Evolutionary conservation across 805 yeast genomes (phyloP).

Genomic region (Starmerella vitae): DNA sequence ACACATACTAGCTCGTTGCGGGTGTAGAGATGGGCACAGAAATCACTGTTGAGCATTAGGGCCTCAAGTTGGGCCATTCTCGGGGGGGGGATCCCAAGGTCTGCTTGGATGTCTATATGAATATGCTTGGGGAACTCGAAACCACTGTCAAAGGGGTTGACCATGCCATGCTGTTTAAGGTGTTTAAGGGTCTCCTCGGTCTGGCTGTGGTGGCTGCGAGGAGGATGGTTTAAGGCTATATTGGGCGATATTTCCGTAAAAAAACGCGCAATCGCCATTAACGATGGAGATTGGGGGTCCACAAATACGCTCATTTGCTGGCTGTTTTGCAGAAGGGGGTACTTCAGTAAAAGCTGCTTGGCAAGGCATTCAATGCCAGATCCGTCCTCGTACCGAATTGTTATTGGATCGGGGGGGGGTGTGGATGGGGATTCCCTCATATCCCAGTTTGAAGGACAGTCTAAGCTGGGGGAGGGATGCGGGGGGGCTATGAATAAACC

Average conservation of each 20-base stretch:
- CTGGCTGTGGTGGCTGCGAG: background rate
- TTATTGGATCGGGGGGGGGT: background rate
- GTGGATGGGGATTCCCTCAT: background rate
- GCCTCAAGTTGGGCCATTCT: constrained; percentile 4
- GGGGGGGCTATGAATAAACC: no score
- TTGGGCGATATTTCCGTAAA: constrained; percentile 5
- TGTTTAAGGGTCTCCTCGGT: background rate
- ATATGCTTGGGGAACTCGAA: constrained; percentile 6
- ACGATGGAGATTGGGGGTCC: background rate
- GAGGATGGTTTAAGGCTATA: background rate
- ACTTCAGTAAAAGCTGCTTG: constrained; percentile 2
- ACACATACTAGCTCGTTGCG: constrained; percentile 55
- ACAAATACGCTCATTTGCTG: constrained; percentile 1
- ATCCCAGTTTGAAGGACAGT: background rate
- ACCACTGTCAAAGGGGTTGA: constrained; percentile 9
- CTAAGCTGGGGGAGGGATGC: no score
- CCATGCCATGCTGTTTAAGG: constrained; percentile 3
- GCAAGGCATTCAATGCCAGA: background rate
- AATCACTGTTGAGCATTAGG: constrained; percentile 37
- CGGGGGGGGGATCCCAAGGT: constrained; percentile 7
- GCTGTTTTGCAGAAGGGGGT: constrained; percentile 2
- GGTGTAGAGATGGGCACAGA: constrained; percentile 52
- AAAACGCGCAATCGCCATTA: constrained; percentile 1
- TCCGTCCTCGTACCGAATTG: constrained; percentile 1
- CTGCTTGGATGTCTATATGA: constrained; percentile 3